These are phyloP conservation scores for Hypomontagnella submonticulosa DNA, from an alignment of 495 filamentous ascomycete species.

Conservation along the genomic window DNA sequence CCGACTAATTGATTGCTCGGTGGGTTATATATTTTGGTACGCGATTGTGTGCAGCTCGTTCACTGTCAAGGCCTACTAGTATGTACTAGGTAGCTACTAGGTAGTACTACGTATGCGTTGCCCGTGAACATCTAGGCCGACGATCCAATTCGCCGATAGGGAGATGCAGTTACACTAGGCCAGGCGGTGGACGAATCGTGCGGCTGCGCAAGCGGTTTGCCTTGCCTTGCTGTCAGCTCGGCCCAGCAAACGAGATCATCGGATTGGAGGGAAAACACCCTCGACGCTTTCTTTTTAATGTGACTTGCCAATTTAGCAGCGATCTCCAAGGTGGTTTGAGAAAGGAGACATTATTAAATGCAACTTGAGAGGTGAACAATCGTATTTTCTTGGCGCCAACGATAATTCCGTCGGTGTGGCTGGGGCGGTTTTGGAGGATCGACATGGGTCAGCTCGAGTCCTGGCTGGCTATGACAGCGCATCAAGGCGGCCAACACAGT, in stretches of 20 bases:
- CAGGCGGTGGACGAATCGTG: neutral
- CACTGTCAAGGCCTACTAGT: neutral
- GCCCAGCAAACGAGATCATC: conserved; percentile 6
- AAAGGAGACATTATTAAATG: conserved; percentile 3
- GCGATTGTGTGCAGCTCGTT: neutral
- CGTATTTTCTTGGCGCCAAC: neutral
- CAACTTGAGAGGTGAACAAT: neutral
- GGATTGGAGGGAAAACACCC: conserved; percentile 3
- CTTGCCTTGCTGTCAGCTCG: conserved; percentile 28
- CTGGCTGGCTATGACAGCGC: conserved; percentile 33
- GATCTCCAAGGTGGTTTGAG: neutral
- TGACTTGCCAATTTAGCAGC: conserved; percentile 1
- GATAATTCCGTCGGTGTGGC: conserved; percentile 1
- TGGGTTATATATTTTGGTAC: too few species aligned
- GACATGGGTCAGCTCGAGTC: conserved; percentile 27
- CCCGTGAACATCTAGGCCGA: conserved; percentile 11
- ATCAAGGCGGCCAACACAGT: conserved; percentile 14
- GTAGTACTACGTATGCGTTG: neutral
- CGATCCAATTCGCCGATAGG: conserved; percentile 13
- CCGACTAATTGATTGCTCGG: too few species aligned
- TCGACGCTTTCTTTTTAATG: neutral
- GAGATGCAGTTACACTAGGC: conserved; percentile 8
- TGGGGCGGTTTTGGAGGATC: conserved; percentile 22
- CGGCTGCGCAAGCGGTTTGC: conserved; percentile 15
- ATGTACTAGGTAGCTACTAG: neutral